Percentiles rank a stretch among this genome's conserved stretches.
phyloP scores from a whole-genome alignment of 345 rosid genomes.

The Eucalyptus regnans region DNA sequence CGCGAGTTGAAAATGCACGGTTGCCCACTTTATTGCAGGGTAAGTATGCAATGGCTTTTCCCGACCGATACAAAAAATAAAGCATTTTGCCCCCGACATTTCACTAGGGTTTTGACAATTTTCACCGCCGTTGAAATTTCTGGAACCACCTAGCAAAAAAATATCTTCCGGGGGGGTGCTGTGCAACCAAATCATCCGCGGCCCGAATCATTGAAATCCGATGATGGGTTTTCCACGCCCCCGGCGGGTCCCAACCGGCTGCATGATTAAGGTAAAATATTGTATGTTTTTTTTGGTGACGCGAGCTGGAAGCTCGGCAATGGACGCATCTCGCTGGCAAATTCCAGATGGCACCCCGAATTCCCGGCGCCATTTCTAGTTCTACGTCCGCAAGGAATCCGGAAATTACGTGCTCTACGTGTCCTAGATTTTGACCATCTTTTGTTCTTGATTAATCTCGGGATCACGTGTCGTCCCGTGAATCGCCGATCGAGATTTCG shows the following conservation, averaged over 20 bases:
- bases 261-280: not conserved
- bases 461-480: not conserved
- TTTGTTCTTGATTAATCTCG: too few species aligned
- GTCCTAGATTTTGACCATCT: not conserved
- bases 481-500: not conserved
- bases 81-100: not conserved
- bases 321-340: not conserved
- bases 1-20: not conserved
- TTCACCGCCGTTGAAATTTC: not conserved
- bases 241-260: not conserved
- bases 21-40: too few species aligned
- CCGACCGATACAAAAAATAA: not conserved
- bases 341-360: not conserved
- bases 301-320: not conserved
- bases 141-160: not conserved
- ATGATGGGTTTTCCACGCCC: not conserved
- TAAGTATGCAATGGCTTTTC: too few species aligned
- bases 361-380: not conserved
- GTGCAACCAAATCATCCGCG: not conserved
- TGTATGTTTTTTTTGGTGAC: rapidly evolving
- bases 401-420: not conserved
- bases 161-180: not conserved
- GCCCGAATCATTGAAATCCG: not conserved
- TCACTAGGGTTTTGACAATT: not conserved
- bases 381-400: not conserved